Evolutionary conservation across 2,329 filamentous ascomycete species (phyloP).

Genomic region (Claviceps sp.): DNA sequence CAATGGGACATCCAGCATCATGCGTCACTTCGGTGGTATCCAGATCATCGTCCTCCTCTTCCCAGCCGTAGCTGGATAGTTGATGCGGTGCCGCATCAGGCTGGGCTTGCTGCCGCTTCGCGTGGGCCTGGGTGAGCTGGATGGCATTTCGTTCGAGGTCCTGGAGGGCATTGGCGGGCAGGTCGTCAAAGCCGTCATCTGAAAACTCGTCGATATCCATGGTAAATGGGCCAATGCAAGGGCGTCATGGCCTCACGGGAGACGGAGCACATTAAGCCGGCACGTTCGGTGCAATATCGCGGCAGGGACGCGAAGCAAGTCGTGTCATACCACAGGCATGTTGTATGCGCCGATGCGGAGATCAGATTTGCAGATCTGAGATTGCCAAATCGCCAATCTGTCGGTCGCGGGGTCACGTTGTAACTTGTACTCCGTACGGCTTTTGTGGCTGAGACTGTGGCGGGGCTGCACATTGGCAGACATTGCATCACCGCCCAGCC

Average conservation of each 20-base stretch:
- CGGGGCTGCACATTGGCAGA: not conserved
- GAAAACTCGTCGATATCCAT: conserved; percentile 44
- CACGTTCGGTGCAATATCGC: not conserved
- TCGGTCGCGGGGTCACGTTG: conserved; percentile 9
- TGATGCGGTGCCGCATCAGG: conserved; percentile 11
- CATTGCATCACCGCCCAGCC: not conserved
- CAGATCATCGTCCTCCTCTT: conserved; percentile 44
- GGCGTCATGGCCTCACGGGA: conserved; percentile 7
- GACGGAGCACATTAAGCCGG: not conserved
- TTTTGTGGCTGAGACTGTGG: not conserved
- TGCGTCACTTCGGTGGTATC: conserved; percentile 45
- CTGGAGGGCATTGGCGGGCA: conserved; percentile 42
- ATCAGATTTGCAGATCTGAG: not conserved
- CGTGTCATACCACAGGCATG: not conserved
- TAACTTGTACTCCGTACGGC: not conserved
- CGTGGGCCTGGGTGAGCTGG: conserved; percentile 39
- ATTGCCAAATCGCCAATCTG: conserved; percentile 2
- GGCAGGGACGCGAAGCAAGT: not conserved
- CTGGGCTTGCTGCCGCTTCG: conserved; percentile 12
- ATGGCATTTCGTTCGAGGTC: conserved; percentile 53
- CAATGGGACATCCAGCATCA: conserved; percentile 27
- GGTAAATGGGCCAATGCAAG: conserved; percentile 8
- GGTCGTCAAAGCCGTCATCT: conserved; percentile 49
- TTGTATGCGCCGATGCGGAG: no score
- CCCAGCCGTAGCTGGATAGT: conserved; percentile 27